Evolutionary conservation across 2,329 filamentous ascomycete genomes (phyloP), one percentile per base, ranked within the genome.

Genomic region (Nothopassalora personata): DNA sequence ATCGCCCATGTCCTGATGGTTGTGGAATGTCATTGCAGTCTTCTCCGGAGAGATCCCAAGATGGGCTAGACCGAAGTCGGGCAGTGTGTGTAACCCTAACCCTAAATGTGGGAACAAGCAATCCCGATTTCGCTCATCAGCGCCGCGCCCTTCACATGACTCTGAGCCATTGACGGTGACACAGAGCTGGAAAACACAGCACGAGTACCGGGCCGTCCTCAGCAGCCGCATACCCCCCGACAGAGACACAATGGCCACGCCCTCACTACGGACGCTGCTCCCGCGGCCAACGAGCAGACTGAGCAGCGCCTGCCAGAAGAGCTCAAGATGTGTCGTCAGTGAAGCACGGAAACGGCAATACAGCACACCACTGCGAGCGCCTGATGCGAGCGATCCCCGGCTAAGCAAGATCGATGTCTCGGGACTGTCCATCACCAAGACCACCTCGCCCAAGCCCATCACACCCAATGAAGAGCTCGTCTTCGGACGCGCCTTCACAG

Each of bases 401-500:
- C 82, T 86, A 33, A 81, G 83, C 57, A 85, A 84, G 57, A 83
- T 97, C 65, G 90, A 97, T 74, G 78, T 88, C n/a, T 83, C 85
- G 43, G 88, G 87, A 75, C 84, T 97, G 60, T 79, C 81, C 52
- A 81, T 97, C 70, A 86, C 85, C 60, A 86, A 87, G 77, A 95
- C 90, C 1, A 83, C 80, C 7, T 85, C 82, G 3, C 94, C 93
- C 10, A 94, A 93, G 76, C 74, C 82, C 31, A 80, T 93, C 57
- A 80, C 83, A 63, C 86, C 91, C 56, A 84, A 89, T 13, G 84
- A 93, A 72, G 86, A 95, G 64, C 85, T 99, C 57, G 81, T 97
- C 64, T 99, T 99, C 75, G 94, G 94, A 64, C 84, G 84, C 66
- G 88, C 86, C 53, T 99, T 99, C 76, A 96, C 94, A 70, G 94